A percentile compares a stretch with the other conserved stretches of the same genome.
These are phyloP conservation scores for Saccharum spontaneum DNA, from an alignment of 176 grass and related monocot species.

Conservation along the genomic window DNA sequence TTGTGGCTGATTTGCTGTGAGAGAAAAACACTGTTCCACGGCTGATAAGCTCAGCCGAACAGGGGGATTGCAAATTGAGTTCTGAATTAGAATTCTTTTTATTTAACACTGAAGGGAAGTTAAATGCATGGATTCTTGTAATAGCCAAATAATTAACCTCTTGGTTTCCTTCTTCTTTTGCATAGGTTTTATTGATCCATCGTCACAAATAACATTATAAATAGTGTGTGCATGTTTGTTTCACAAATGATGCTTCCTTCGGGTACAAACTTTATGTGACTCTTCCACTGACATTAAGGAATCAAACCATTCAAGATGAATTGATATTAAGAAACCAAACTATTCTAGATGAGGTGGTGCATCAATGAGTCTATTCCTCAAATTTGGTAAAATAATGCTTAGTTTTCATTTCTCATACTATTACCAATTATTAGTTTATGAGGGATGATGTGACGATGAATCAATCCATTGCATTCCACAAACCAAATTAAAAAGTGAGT, in stretches of 20 bases:
- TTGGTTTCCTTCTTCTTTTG: neutral
- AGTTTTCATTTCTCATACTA: no score
- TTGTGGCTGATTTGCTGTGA: no score
- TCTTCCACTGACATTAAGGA: neutral
- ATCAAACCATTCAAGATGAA: neutral
- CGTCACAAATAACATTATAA: neutral
- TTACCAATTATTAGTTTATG: neutral
- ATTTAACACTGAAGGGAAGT: neutral
- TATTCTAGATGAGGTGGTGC: no score
- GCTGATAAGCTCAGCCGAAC: no score
- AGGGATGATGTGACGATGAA: neutral
- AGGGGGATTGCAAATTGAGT: neutral
- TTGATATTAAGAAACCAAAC: no score
- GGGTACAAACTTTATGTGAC: neutral
- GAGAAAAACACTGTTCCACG: no score
- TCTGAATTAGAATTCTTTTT: neutral
- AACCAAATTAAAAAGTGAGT: neutral
- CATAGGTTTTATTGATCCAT: neutral
- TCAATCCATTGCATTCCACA: neutral
- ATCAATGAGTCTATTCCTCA: no score
- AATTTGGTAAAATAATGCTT: no score
- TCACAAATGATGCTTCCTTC: neutral
- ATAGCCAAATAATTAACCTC: neutral
- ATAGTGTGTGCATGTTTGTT: neutral
- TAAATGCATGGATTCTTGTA: neutral